These are phyloP conservation scores for Xylaria sp. DNA, from an alignment of 2,329 filamentous ascomycete genomes.

Conservation along the genomic window DNA sequence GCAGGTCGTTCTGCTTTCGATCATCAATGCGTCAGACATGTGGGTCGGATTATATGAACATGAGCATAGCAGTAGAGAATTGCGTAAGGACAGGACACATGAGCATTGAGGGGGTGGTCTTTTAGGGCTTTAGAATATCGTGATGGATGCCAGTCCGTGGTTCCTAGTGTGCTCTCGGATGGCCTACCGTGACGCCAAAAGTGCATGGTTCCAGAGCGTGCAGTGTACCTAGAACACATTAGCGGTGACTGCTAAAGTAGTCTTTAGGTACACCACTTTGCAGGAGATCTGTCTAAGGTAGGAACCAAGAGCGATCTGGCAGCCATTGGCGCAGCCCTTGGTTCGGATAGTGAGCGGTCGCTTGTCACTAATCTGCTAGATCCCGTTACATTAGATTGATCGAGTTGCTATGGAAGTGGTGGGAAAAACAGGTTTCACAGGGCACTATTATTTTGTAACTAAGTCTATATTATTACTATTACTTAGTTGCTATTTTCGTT, in stretches of 20 bases:
- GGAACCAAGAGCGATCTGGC: constrained; percentile 34
- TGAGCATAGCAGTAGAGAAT: neutral
- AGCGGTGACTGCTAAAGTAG: constrained; percentile 28
- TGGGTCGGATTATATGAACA: constrained; percentile 28
- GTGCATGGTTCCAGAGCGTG: constrained; percentile 10
- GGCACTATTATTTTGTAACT: constrained; percentile 9
- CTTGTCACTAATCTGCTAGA: constrained; percentile 35
- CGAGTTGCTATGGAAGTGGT: constrained; percentile 10
- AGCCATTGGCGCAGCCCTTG: constrained; percentile 22
- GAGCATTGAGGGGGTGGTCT: constrained; percentile 6
- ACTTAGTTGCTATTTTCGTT: neutral
- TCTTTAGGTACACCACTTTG: constrained; percentile 20
- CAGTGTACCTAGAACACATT: constrained; percentile 18
- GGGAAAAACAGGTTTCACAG: constrained; percentile 30
- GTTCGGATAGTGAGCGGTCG: constrained; percentile 26
- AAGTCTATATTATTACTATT: constrained; percentile 2
- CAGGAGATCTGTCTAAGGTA: constrained; percentile 37
- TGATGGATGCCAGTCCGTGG: constrained; percentile 19
- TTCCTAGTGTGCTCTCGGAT: constrained; percentile 32
- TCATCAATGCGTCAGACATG: constrained; percentile 35
- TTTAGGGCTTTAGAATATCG: constrained; percentile 6
- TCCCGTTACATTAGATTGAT: constrained; percentile 32
- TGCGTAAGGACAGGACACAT: constrained; percentile 7
- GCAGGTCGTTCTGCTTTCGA: constrained; percentile 32
- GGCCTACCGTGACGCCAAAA: constrained; percentile 33